These are phyloP conservation scores for Lactarius akahatsu DNA, from an alignment of 768 basidiomycete genomes.

Conservation along the genomic window DNA sequence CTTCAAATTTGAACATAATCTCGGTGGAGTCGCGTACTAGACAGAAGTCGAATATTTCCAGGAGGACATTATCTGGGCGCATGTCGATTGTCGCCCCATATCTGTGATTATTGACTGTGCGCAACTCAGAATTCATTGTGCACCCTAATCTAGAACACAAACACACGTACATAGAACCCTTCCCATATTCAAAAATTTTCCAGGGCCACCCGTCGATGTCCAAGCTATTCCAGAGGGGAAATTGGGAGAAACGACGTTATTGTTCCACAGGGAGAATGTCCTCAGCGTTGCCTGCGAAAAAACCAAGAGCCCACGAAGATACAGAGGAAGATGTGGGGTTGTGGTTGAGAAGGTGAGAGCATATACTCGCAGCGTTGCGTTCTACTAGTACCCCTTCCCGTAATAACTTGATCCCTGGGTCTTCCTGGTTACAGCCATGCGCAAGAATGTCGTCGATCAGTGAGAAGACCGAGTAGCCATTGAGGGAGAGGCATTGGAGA, in stretches of 20 bases:
- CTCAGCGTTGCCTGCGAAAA: neutral
- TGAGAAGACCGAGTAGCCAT: neutral
- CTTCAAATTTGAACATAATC: accelerated
- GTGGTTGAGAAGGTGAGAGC: neutral
- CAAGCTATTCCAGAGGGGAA: neutral
- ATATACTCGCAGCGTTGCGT: neutral
- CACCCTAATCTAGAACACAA: neutral
- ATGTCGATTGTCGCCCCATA: neutral
- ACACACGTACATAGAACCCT: neutral
- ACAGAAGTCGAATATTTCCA: neutral
- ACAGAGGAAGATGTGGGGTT: neutral
- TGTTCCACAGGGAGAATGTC: neutral
- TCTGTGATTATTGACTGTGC: neutral
- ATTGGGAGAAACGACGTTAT: neutral
- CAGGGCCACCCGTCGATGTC: neutral
- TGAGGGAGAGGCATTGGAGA: too few relatives aligned
- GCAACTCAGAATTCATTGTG: neutral
- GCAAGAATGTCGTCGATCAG: neutral
- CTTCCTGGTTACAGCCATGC: neutral
- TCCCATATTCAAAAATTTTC: neutral
- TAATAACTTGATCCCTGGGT: neutral
- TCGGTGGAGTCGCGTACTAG: neutral
- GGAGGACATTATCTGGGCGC: neutral
- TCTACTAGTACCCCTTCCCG: neutral
- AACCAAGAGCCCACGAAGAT: neutral